Evolutionary conservation across 73 alveolate species (phyloP), one percentile per base, ranked within the genome.

Genomic region (Durusdinium trenchii): DNA sequence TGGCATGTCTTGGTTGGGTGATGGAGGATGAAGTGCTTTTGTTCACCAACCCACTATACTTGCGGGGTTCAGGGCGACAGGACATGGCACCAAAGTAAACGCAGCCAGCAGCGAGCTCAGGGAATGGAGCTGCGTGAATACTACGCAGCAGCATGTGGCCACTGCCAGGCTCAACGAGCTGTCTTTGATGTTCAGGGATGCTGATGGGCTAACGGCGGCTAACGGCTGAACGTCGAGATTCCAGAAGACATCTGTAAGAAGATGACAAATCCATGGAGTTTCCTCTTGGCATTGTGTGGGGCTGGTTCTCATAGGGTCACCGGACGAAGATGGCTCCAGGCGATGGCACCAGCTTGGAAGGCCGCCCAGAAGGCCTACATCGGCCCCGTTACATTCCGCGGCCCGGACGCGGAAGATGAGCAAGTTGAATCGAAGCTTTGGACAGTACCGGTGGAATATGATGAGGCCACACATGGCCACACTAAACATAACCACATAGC

Each of bases 91-190:
- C 69, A 50, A 67, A 32, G 18, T 23, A 0, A 60, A 60, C 0
- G 73, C 18, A 60, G 3, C 73, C 73, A 60, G 12, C 30, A 46
- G 50, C 47, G 30, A 79, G 35, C 28, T 47, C 69, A 83, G 67
- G 98, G 98, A 36, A n/a, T 91, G 98, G 98, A 91, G 78, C 90
- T 91, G 61, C 98, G 98, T n/a, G 98, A 91, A 36, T 91, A 91
- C 89, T 91, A 91, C 43, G 98, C 98, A 23, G 98, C 98, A 38
- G 98, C 98, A 9, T 91, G 98, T 46, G 98, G 98, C 43, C 98
- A 91, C 18, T 91, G 98, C 60, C 98, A 91, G 98, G 98, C n/a
- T 64, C 79, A 64, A 64, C 6, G 12, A 71, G 83, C 83, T 30
- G 43, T 42, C 32, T 23, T 60, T 23, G 16, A 32, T 71, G 48